A percentile compares a stretch with the other conserved stretches of the same genome.
Evolutionary conservation across 1,284 basidiomycete genomes (phyloP).

Genomic region (Puccinia polysora): DNA sequence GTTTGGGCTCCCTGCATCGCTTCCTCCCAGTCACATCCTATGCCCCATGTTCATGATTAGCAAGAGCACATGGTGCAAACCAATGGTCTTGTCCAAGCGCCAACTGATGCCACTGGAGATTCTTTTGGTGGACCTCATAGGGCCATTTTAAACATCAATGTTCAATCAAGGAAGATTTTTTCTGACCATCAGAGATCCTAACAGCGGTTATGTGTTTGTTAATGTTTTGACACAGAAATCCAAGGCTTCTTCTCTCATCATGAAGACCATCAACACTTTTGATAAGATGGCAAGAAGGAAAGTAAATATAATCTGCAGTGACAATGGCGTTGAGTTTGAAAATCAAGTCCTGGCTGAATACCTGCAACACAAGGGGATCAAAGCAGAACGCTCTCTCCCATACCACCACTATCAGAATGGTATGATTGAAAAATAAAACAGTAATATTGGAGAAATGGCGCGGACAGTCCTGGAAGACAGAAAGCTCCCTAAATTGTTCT

Average conservation of each 20-base stretch:
- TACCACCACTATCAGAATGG: slow-evolving; percentile 12
- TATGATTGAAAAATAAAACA: neutral
- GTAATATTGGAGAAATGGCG: neutral
- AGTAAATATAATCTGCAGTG: neutral
- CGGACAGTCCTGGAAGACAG: neutral
- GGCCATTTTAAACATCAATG: neutral
- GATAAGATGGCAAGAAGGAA: neutral
- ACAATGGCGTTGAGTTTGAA: neutral
- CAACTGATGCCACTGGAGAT: no score
- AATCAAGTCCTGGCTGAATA: neutral
- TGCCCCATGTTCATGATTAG: no score
- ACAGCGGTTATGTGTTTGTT: neutral
- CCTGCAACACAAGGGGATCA: neutral
- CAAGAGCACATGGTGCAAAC: no score
- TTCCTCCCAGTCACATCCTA: no score
- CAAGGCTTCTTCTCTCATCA: neutral
- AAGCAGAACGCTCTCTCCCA: neutral
- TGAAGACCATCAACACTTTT: neutral
- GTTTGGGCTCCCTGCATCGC: no score
- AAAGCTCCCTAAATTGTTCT: neutral
- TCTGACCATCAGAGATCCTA: neutral
- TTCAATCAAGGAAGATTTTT: neutral
- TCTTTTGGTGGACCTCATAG: neutral
- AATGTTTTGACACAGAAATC: neutral
- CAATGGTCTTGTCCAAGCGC: no score